phyloP scores from a whole-genome alignment of 2,329 filamentous ascomycete species.

The Tympanopsis confertula region DNA sequence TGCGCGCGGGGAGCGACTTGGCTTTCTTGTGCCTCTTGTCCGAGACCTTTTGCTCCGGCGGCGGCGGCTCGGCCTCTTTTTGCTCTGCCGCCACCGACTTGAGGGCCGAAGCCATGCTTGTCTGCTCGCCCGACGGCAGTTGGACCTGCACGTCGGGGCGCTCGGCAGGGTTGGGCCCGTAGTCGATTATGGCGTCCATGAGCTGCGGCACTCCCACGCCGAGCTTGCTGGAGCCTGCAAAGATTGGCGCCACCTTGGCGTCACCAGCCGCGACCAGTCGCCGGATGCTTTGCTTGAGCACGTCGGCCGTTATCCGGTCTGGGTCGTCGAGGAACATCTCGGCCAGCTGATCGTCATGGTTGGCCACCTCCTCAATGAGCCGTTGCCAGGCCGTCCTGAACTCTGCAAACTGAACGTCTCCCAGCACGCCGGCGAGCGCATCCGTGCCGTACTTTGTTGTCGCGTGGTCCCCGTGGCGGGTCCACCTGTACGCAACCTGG shows the following conservation, averaged over 20 bases:
- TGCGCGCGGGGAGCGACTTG: slow-evolving; percentile 20
- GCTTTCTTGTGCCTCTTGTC: slow-evolving; percentile 15
- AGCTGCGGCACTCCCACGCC: slow-evolving; percentile 91
- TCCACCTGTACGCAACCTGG: slow-evolving; percentile 64
- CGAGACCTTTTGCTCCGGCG: slow-evolving; percentile 21
- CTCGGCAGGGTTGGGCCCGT: slow-evolving; percentile 73
- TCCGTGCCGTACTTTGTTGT: slow-evolving; percentile 14
- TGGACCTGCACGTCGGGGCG: slow-evolving; percentile 69
- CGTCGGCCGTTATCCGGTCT: slow-evolving; percentile 56
- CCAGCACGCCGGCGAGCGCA: slow-evolving; percentile 18
- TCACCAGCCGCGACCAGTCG: slow-evolving; percentile 56
- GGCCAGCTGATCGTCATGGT: slow-evolving; percentile 77
- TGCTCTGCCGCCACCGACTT: background rate
- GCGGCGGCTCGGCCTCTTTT: slow-evolving; percentile 2
- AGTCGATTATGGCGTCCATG: slow-evolving; percentile 76
- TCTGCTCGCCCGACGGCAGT: slow-evolving; percentile 44
- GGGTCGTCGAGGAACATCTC: slow-evolving; percentile 72
- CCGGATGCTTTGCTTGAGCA: slow-evolving; percentile 65
- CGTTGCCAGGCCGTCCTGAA: slow-evolving; percentile 64
- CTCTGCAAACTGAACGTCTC: slow-evolving; percentile 48
- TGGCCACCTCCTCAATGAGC: slow-evolving; percentile 73
- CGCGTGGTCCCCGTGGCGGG: slow-evolving; percentile 21
- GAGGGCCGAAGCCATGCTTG: too few relatives aligned
- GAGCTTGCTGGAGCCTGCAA: slow-evolving; percentile 82
- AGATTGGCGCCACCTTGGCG: slow-evolving; percentile 71